Base-by-base conservation (phyloP, 2,329 filamentous ascomycete species). In the Penicillium nordicum region DNA sequence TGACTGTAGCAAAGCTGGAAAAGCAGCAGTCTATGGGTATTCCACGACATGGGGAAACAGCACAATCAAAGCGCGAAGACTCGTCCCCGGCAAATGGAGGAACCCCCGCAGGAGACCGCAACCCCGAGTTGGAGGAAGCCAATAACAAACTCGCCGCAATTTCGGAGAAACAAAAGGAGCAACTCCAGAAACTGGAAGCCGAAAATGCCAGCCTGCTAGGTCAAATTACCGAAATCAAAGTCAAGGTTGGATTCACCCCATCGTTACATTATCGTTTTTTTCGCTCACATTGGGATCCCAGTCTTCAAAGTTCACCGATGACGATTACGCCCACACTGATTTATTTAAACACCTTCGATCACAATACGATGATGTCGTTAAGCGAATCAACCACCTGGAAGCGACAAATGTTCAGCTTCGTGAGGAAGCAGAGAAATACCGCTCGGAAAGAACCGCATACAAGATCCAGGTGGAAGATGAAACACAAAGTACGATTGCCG, bases 321-420 rank as follows among this genome's bases (percentile, higher is more conserved):
- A 99, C 60, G 94, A 99, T 66, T 97, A 95, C 70, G 87, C 92
- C 40, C 87, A 91, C 55, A 96, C 92, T 5, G 92, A 97, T 66
- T 82, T 96, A 3, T 99, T 96, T 82, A 97, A 96, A 75, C 86
- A 89, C 60, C 83, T 97, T 69, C 95, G 92, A 75, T 84, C 83
- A 25, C 91, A 97, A 67, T 90, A 95, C 66, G 94, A 97, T 68
- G 93, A 97, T 65, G 84, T 96, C 9, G 91, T 97, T 64, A 93
- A 90, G 72, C 87, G 91, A 37, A 87, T 96, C 68, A 99, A 99
- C 72, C 87, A 93, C 66, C 77, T 97, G 14, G 93, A 97, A 74
- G 91, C 91, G 4, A 89, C 87, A 12, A 97, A 97, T 72, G 87
- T 88, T 57, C 87, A 92, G 63, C 74, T 97, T 30, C 86, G 88